These are phyloP conservation scores for Thermochaetoides thermophila DNA, from an alignment of 495 filamentous ascomycete species.

Conservation along the genomic window DNA sequence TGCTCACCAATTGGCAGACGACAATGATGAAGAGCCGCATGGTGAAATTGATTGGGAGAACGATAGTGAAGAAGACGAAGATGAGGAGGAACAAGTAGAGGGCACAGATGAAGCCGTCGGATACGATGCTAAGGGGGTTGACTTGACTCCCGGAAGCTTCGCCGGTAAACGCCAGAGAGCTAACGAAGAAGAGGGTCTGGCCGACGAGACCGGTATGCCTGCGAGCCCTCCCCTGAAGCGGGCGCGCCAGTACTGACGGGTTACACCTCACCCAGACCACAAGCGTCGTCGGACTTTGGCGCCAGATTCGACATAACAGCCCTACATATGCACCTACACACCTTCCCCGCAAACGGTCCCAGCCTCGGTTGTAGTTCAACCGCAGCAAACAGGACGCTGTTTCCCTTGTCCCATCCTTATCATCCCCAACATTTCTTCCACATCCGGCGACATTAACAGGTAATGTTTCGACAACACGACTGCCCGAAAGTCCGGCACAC, in stretches of 20 bases:
- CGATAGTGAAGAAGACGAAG: slow-evolving; percentile 29
- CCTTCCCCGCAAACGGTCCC: too few relatives aligned
- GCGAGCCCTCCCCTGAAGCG: not conserved
- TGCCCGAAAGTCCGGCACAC: not conserved
- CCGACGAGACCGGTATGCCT: slow-evolving; percentile 27
- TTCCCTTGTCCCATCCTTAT: too few relatives aligned
- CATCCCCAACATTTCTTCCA: slow-evolving; percentile 1
- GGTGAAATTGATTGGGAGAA: slow-evolving; percentile 34
- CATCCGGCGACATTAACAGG: slow-evolving; percentile 3
- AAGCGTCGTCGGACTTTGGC: slow-evolving; percentile 37
- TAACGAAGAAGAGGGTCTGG: slow-evolving; percentile 17
- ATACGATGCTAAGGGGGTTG: slow-evolving; percentile 8
- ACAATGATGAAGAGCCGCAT: too few relatives aligned
- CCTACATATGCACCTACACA: too few relatives aligned
- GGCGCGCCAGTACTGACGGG: slow-evolving; percentile 14
- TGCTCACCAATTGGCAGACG: too few relatives aligned
- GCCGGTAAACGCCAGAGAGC: slow-evolving; percentile 16
- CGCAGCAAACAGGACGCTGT: too few relatives aligned
- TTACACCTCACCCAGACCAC: slow-evolving; percentile 21
- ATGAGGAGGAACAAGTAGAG: slow-evolving; percentile 11
- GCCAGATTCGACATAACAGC: slow-evolving; percentile 4
- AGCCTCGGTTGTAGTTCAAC: slow-evolving; percentile 16
- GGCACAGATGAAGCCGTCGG: slow-evolving; percentile 16
- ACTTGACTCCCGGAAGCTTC: slow-evolving; percentile 6
- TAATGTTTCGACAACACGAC: slow-evolving; percentile 1